These are phyloP conservation scores for Sphaerulina musiva DNA, from an alignment of 2,329 filamentous ascomycete genomes.

Conservation along the genomic window DNA sequence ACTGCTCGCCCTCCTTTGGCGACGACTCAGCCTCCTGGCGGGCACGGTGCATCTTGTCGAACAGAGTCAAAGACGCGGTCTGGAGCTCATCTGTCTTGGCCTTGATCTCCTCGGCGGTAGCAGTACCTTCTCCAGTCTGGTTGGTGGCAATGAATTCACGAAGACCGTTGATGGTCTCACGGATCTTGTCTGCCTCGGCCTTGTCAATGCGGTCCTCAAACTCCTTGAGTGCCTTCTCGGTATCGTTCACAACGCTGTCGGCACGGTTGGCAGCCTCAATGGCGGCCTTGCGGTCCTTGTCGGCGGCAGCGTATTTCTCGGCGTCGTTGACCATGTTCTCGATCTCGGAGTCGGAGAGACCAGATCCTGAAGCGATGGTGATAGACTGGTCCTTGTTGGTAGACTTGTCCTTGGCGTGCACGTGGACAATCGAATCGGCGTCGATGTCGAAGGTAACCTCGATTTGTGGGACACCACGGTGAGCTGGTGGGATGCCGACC, in stretches of 20 bases:
- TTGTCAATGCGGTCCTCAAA: slow-evolving; percentile 95
- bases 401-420: slow-evolving; percentile 97
- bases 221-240: slow-evolving; percentile 96
- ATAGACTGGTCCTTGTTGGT: slow-evolving; percentile 99
- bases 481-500: slow-evolving; percentile 89
- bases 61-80: slow-evolving; percentile 88
- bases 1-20: slow-evolving; percentile 45
- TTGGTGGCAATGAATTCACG: slow-evolving; percentile 79
- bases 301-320: slow-evolving; percentile 87
- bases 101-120: slow-evolving; percentile 91
- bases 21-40: slow-evolving; percentile 48
- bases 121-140: slow-evolving; percentile 81
- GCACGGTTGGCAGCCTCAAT: slow-evolving; percentile 97
- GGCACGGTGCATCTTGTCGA: slow-evolving; percentile 99
- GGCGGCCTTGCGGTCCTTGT: slow-evolving; percentile 92
- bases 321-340: slow-evolving; percentile 97
- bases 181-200: slow-evolving; percentile 84
- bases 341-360: slow-evolving; percentile 91
- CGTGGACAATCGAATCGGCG: slow-evolving; percentile 94
- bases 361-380: slow-evolving; percentile 94
- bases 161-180: slow-evolving; percentile 90
- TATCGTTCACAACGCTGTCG: slow-evolving; percentile 93
- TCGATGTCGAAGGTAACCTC: slow-evolving; percentile 99
- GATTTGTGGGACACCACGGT: slow-evolving; percentile 91
- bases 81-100: slow-evolving; percentile 98